Evolutionary conservation across 805 yeast species (phyloP).

Genomic region (Candida yuanshanica): DNA sequence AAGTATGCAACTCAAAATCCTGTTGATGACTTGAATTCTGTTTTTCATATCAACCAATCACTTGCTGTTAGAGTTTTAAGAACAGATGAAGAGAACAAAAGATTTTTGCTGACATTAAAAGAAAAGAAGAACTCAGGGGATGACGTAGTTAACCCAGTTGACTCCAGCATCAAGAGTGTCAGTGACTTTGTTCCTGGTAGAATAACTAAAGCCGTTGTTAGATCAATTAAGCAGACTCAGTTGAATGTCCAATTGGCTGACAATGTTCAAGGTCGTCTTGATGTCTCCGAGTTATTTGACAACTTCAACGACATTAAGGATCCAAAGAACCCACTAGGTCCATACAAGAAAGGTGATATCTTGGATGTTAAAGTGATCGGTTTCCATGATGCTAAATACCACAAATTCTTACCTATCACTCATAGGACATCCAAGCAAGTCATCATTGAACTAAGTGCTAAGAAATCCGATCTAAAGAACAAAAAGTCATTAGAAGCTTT

Average conservation of each 20-base stretch:
- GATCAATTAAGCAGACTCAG: slow-evolving; percentile 64
- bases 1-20: slow-evolving; percentile 56
- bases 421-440: slow-evolving; percentile 49
- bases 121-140: slow-evolving; percentile 24
- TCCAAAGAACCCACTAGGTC: slow-evolving; percentile 48
- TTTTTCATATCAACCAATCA: slow-evolving; percentile 63
- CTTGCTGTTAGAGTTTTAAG: slow-evolving; percentile 61
- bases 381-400: slow-evolving; percentile 63
- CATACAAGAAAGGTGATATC: slow-evolving; percentile 52
- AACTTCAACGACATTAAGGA: slow-evolving; percentile 49
- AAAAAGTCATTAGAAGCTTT: slow-evolving; percentile 24
- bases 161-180: slow-evolving; percentile 38
- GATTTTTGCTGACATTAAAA: slow-evolving; percentile 65
- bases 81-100: slow-evolving; percentile 59
- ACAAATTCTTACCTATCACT: slow-evolving; percentile 60
- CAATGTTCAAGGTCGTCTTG: slow-evolving; percentile 73
- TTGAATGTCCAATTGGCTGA: slow-evolving; percentile 72
- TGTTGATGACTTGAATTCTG: slow-evolving; percentile 45
- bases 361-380: slow-evolving; percentile 70
- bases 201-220: slow-evolving; percentile 53
- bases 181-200: slow-evolving; percentile 57
- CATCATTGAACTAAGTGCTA: slow-evolving; percentile 60
- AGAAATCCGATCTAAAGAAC: slow-evolving; percentile 34
- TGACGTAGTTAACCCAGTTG: slow-evolving; percentile 53
- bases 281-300: slow-evolving; percentile 64